phyloP scores from a whole-genome alignment of 805 yeast genomes.

The Ogataea corticis region DNA sequence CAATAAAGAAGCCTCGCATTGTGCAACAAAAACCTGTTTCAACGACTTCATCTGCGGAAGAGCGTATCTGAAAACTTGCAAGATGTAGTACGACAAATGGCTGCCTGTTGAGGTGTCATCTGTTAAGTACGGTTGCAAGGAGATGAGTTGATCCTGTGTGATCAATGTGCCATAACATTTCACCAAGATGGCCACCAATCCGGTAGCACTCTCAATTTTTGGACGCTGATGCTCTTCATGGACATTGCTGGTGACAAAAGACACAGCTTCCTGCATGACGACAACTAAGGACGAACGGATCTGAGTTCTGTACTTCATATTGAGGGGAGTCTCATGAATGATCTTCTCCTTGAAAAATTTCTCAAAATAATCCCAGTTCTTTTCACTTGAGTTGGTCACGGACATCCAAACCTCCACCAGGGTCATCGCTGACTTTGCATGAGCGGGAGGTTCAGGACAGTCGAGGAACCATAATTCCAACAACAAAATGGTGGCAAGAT shows the following conservation, averaged over 20 bases:
- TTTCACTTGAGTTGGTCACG: constrained; percentile 39
- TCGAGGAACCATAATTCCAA: constrained; percentile 40
- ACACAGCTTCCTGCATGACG: constrained; percentile 40
- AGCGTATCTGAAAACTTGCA: constrained; percentile 54
- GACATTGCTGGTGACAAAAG: constrained; percentile 36
- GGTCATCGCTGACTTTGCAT: background rate
- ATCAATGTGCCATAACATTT: constrained; percentile 54
- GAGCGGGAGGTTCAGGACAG: no score
- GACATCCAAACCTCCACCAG: constrained; percentile 24
- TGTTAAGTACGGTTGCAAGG: constrained; percentile 64
- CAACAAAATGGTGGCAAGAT: constrained; percentile 40
- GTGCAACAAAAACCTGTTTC: constrained; percentile 49
- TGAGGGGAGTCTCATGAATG: constrained; percentile 31
- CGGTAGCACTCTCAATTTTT: constrained; percentile 40
- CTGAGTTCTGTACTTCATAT: constrained; percentile 15
- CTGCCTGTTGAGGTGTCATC: constrained; percentile 45
- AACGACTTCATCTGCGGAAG: constrained; percentile 46
- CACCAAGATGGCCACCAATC: constrained; percentile 56
- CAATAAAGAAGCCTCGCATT: constrained; percentile 53
- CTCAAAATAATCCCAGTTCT: constrained; percentile 46
- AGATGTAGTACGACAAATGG: constrained; percentile 46
- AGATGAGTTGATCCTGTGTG: constrained; percentile 62
- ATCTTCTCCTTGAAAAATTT: constrained; percentile 47
- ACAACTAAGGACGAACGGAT: constrained; percentile 25
- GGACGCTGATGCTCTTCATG: constrained; percentile 28